A percentile compares a stretch with the other conserved stretches of the same genome.
These are phyloP conservation scores for Calcarisporium arbuscula DNA, from an alignment of 2,329 filamentous ascomycete species.

Conservation along the genomic window DNA sequence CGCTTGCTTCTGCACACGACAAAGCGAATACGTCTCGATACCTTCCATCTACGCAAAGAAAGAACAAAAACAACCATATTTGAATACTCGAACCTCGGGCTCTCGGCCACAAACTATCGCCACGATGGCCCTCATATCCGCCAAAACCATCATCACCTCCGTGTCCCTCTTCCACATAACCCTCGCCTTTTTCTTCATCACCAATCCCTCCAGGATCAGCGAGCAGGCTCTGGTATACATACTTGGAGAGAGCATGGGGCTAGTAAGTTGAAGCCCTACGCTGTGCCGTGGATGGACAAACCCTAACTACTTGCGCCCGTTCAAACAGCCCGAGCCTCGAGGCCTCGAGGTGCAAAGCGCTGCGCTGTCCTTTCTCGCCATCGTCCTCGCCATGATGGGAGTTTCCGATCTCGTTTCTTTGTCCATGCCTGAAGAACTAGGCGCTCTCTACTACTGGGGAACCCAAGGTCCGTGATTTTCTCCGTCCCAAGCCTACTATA, in stretches of 20 bases:
- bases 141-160: conserved; percentile 72
- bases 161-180: conserved; percentile 81
- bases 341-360: conserved; percentile 63
- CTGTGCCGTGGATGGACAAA: background rate
- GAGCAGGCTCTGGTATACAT: conserved; percentile 77
- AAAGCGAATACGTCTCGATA: too few species aligned
- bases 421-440: conserved; percentile 61
- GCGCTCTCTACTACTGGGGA: conserved; percentile 57
- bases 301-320: too few species aligned
- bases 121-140: conserved; percentile 74
- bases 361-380: conserved; percentile 67
- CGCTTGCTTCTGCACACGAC: too few species aligned
- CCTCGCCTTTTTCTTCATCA: conserved; percentile 77
- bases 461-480: conserved; percentile 54
- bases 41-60: too few species aligned
- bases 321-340: conserved; percentile 53
- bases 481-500: conserved; percentile 31
- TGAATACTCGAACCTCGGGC: too few species aligned
- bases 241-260: conserved; percentile 74
- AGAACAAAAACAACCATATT: too few species aligned
- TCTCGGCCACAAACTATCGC: too few species aligned
- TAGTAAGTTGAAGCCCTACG: conserved; percentile 56
- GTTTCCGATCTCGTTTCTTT: conserved; percentile 60
- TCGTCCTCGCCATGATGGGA: conserved; percentile 56
- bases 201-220: conserved; percentile 62